phyloP scores from a whole-genome alignment of 1,139 yeast genomes.

The Hyphopichia fennica region DNA sequence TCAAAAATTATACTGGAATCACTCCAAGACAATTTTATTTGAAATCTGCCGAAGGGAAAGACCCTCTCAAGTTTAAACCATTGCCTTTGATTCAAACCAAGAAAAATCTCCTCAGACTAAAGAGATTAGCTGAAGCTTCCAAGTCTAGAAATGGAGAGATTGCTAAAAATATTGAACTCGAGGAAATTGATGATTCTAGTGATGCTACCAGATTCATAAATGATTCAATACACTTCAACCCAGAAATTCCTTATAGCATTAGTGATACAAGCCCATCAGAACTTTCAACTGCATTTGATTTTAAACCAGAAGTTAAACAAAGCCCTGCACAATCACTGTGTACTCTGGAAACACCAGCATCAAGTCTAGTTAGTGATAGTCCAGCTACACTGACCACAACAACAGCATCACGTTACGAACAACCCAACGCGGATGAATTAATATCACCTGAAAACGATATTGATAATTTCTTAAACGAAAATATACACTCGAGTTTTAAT shows the following conservation, averaged over 20 bases:
- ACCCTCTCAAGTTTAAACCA: constrained; percentile 6
- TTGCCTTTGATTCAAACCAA: constrained; percentile 10
- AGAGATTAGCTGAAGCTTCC: neutral
- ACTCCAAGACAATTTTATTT: constrained; percentile 19
- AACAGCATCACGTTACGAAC: neutral
- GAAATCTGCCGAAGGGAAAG: constrained; percentile 8
- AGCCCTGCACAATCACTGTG: neutral
- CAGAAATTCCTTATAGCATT: too few relatives aligned
- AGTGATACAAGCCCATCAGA: too few relatives aligned
- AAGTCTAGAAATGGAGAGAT: too few relatives aligned
- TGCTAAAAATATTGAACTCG: too few relatives aligned
- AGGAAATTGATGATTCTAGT: too few relatives aligned
- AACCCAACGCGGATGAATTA: neutral
- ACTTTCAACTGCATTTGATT: too few relatives aligned
- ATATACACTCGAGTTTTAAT: neutral
- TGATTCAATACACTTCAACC: too few relatives aligned
- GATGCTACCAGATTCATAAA: neutral
- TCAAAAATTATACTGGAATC: constrained; percentile 19
- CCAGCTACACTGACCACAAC: neutral
- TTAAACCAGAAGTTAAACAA: too few relatives aligned
- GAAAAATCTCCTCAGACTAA: constrained; percentile 6
- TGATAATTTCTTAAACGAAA: neutral
- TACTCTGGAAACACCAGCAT: neutral
- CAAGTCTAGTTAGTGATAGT: neutral
- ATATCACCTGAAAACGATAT: neutral